Evolutionary conservation across 768 basidiomycete genomes (phyloP).

Genomic region (Russula abietina): DNA sequence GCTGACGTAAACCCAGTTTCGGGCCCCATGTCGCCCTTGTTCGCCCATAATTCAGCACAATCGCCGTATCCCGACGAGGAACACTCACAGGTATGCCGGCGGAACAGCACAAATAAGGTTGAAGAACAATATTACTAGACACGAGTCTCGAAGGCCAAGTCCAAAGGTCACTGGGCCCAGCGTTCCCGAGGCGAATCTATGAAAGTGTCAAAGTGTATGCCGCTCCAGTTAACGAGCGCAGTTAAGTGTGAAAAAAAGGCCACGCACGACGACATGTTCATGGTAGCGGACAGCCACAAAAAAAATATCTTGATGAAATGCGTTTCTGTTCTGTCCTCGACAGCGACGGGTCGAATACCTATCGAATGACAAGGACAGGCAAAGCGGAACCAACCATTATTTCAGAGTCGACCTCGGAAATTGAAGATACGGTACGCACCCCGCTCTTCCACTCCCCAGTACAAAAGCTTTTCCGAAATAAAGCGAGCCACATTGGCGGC

Average conservation of each 20-base stretch:
- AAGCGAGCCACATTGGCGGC: too few species aligned
- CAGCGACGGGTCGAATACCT: slow-evolving; percentile 35
- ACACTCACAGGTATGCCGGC: slow-evolving; percentile 41
- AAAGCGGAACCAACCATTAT: background rate
- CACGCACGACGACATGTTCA: slow-evolving; percentile 37
- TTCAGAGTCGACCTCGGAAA: background rate
- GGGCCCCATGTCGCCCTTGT: slow-evolving; percentile 66
- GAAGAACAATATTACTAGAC: slow-evolving; percentile 42
- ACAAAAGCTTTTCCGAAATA: background rate
- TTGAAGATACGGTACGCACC: slow-evolving; percentile 26
- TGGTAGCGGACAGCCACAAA: slow-evolving; percentile 38
- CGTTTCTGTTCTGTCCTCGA: slow-evolving; percentile 34
- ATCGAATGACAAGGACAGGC: background rate
- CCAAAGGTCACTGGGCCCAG: slow-evolving; percentile 42
- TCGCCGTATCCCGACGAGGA: background rate
- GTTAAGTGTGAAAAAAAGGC: background rate
- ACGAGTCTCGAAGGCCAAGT: slow-evolving; percentile 41
- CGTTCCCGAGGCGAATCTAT: slow-evolving; percentile 43
- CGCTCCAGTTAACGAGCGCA: background rate
- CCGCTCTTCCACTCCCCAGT: slow-evolving; percentile 30
- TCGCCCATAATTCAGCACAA: background rate
- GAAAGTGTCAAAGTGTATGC: background rate
- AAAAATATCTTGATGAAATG: slow-evolving; percentile 39
- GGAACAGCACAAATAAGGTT: slow-evolving; percentile 39
- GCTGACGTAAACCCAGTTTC: slow-evolving; percentile 72